Conservation (phyloP, 2,329 filamentous ascomycete genomes). For the Dissoconium aciculare region DNA sequence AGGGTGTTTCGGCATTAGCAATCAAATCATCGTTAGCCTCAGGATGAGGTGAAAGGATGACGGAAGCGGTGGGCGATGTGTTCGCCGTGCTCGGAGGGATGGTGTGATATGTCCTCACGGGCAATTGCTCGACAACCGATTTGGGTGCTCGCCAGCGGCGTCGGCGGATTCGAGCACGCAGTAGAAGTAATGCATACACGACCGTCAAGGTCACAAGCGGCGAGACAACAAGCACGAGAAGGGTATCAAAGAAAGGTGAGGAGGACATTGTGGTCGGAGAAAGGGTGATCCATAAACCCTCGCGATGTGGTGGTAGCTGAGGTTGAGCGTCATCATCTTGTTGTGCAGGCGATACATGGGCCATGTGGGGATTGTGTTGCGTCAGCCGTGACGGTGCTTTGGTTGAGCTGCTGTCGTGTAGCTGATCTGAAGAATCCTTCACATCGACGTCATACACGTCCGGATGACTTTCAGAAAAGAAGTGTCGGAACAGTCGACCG, state of each 20-base stretch:
- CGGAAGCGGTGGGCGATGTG: conserved; percentile 15
- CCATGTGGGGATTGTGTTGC: conserved; percentile 8
- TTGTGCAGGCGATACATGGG: too few species aligned
- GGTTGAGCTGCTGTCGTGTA: neutral
- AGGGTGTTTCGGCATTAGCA: conserved; percentile 52
- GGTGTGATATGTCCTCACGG: conserved; percentile 87
- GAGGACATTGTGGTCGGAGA: conserved; percentile 76
- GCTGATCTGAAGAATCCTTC: neutral
- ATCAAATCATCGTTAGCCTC: too few species aligned
- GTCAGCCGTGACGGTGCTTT: neutral
- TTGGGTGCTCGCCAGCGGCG: conserved; percentile 95
- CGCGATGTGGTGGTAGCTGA: conserved; percentile 30
- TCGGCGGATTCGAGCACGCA: conserved; percentile 76
- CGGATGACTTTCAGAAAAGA: too few species aligned
- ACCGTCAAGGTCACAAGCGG: conserved; percentile 83
- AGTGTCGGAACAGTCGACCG: neutral
- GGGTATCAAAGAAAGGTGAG: conserved; percentile 87
- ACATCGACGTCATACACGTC: neutral
- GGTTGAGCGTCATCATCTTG: neutral
- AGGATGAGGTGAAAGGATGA: conserved; percentile 4
- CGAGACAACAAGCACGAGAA: conserved; percentile 91
- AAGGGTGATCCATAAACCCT: conserved; percentile 92
- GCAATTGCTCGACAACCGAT: conserved; percentile 84
- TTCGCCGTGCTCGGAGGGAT: conserved; percentile 42
- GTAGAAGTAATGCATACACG: conserved; percentile 74